phyloP scores from a whole-genome alignment of 306 rosid species.

The Prinsepia uniflora region DNA sequence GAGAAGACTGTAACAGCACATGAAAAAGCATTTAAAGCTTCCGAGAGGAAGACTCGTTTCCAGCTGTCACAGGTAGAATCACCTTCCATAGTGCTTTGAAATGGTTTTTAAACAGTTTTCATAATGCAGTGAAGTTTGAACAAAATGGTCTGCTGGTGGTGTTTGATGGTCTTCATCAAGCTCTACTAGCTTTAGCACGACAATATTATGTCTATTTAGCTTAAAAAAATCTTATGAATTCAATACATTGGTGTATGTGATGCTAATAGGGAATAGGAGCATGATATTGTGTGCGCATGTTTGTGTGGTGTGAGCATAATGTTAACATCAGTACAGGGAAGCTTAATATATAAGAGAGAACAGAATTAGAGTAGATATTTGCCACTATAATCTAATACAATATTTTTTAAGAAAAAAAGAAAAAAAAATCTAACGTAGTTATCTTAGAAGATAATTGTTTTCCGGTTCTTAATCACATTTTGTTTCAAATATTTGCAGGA shows the following conservation, averaged over 20 bases:
- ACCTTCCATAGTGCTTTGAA: not conserved
- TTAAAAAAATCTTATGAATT: not conserved
- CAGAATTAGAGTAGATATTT: not conserved
- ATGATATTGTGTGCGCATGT: not conserved
- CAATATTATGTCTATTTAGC: not conserved
- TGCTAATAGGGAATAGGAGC: not conserved
- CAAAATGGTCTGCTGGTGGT: not conserved
- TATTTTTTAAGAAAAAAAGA: too few relatives aligned
- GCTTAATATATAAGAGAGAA: not conserved
- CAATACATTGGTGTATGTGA: not conserved
- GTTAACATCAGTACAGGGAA: not conserved
- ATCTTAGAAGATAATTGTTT: not conserved
- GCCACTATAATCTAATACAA: not conserved
- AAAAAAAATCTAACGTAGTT: too few relatives aligned
- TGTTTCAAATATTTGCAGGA: slow-evolving; percentile 54
- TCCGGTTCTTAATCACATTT: not conserved
- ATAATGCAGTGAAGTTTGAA: not conserved
- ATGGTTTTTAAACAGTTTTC: not conserved
- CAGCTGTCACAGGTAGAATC: slow-evolving; percentile 81
- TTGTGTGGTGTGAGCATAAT: not conserved
- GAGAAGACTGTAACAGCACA: slow-evolving; percentile 91
- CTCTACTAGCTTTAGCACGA: not conserved
- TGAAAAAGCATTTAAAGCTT: slow-evolving; percentile 95
- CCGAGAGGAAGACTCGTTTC: slow-evolving; percentile 90
- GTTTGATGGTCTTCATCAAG: not conserved